Evolutionary conservation across 2,329 filamentous ascomycete species (phyloP).

Genomic region (Paecilomyces dactylethromorphus): DNA sequence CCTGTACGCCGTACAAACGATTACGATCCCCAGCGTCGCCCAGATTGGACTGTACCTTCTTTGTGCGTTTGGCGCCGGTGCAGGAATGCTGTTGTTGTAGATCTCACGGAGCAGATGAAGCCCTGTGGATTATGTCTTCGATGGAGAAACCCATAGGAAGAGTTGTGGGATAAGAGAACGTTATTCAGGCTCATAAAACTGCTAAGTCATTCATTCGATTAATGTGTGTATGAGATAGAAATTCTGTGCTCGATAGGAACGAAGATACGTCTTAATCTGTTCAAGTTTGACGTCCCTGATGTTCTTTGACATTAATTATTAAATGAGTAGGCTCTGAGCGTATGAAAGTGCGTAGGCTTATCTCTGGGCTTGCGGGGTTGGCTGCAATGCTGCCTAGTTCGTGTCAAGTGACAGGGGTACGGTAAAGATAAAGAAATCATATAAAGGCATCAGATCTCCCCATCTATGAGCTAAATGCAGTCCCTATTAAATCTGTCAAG

Average conservation of each 20-base stretch:
- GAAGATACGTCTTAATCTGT: not conserved
- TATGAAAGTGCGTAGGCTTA: not conserved
- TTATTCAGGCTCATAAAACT: not conserved
- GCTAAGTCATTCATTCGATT: not conserved
- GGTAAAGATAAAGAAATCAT: not conserved
- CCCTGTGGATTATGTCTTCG: not conserved
- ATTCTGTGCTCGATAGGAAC: not conserved
- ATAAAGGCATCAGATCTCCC: not conserved
- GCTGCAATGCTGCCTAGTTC: not conserved
- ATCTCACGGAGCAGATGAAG: not conserved
- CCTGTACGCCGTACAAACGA: not conserved
- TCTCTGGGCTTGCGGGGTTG: not conserved
- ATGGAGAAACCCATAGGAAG: not conserved
- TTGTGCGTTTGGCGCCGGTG: not conserved
- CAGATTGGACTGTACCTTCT: not conserved
- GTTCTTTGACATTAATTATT: not conserved
- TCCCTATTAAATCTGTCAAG: not conserved
- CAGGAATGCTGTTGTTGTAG: not conserved
- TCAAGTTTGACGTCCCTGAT: not conserved
- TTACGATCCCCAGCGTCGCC: not conserved
- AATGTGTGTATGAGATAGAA: not conserved
- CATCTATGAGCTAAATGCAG: not conserved
- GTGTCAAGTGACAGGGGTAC: not conserved
- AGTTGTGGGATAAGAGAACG: not conserved
- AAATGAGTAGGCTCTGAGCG: not conserved